Conservation (phyloP, 2,329 filamentous ascomycete species). For the Fusarium sp. region DNA sequence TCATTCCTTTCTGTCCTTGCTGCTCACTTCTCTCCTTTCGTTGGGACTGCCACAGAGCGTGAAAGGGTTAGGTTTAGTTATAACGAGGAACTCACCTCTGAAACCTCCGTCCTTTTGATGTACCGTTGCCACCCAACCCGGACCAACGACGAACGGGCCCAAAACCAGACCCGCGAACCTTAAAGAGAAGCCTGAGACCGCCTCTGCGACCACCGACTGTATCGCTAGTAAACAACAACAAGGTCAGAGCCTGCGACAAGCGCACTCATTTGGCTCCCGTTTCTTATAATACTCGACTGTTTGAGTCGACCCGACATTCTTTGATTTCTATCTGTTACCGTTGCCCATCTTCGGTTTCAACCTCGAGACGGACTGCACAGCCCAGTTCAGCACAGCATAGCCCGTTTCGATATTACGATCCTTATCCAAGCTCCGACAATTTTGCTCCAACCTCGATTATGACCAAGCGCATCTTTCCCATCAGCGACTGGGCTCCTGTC, state of each 20-base stretch:
- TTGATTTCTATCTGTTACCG: not conserved
- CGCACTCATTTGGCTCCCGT: constrained; percentile 11
- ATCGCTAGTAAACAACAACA: constrained; percentile 29
- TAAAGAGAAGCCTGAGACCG: constrained; percentile 21
- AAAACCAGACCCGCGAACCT: constrained; percentile 23
- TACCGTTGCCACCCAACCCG: constrained; percentile 24
- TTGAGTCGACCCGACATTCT: constrained; percentile 12
- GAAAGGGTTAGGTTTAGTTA: not conserved
- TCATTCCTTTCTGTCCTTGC: constrained; percentile 16
- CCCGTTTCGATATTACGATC: constrained; percentile 14
- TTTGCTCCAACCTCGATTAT: constrained; percentile 38
- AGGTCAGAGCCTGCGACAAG: constrained; percentile 3
- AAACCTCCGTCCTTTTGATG: constrained; percentile 10
- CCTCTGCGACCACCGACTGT: constrained; percentile 29
- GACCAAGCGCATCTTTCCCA: constrained; percentile 56
- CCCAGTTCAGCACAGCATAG: not conserved
- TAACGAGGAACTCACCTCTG: not conserved
- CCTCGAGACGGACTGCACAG: constrained; percentile 6
- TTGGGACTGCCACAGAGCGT: constrained; percentile 14
- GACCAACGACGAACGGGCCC: constrained; percentile 8
- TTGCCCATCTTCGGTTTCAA: not conserved
- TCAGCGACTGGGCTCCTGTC: constrained; percentile 58
- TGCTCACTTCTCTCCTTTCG: constrained; percentile 2
- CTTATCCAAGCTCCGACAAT: not conserved
- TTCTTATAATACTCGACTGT: not conserved